phyloP scores from a whole-genome alignment of 139 green algal species.

The Chlamydomonas sp. region DNA sequence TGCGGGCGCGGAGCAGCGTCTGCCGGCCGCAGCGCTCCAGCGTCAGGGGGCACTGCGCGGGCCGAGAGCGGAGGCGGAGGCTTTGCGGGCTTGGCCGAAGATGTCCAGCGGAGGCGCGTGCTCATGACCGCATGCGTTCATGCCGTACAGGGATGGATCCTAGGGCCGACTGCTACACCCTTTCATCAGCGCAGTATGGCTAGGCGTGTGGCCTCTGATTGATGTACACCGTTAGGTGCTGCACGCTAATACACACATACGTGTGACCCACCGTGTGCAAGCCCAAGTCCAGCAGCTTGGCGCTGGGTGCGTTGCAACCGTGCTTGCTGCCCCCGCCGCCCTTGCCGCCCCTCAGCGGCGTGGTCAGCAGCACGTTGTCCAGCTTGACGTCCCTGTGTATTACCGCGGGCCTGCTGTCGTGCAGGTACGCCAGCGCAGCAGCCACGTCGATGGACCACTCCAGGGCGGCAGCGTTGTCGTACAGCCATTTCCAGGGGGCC shows the following conservation, averaged over 20 bases:
- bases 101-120: neutral
- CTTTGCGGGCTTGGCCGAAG: neutral
- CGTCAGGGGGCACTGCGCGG: neutral
- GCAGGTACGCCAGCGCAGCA: neutral
- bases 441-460: conserved; percentile 1
- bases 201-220: too few species aligned
- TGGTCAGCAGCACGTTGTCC: conserved; percentile 10
- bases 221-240: too few species aligned
- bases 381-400: conserved; percentile 22
- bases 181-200: too few species aligned
- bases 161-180: too few species aligned
- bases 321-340: neutral
- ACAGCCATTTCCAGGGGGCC: conserved; percentile 20
- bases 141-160: too few species aligned
- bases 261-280: neutral
- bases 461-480: conserved; percentile 6
- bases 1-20: neutral
- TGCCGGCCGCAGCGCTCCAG: neutral
- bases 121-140: neutral
- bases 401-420: neutral
- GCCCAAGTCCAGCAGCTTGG: conserved; percentile 12
- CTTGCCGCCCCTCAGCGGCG: too few species aligned
- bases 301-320: neutral
- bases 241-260: neutral
- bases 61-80: too few species aligned